Base-by-base conservation (phyloP, 805 yeast species). In the Ogataea dorogensis region DNA sequence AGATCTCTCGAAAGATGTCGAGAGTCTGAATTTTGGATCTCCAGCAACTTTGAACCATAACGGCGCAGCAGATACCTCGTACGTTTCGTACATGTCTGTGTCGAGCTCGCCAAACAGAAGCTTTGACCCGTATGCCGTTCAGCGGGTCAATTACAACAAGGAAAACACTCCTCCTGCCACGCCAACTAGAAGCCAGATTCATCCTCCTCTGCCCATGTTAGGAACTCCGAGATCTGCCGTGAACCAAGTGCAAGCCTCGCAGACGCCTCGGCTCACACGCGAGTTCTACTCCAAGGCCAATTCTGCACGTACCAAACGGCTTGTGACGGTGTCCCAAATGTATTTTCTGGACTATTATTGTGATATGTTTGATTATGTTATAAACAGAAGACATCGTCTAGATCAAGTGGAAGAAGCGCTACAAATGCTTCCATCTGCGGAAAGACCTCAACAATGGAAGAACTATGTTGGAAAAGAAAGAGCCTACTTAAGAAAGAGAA, bases 301-400 rank as follows among this genome's bases (percentile, higher is more conserved):
- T 40, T 72, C 77, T 28, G 80, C 84, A 33, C 86, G 86, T 54
- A 86, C 94, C 1, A 83, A 82, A 54, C 71, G 98, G 42, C 66
- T 86, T 42, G 95, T 89, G 7, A 83, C 88, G 32, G 97, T 93
- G 17, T 84, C 96, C 25, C 96, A 91, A 58, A 76, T 88, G 77
- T 94, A 83, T 63, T 93, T 93, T 53, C 70, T 93, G 40, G 98
- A 93, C 60, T 87, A 89, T 62, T 93, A 93, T 61, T 91, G 96
- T 64, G 98, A 93, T 60, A 80, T 85, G 78, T 83, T 93, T 63
- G 96, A 87, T 57, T 93, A 93, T 57, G 84, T 91, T 20, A 84
- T 89, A 47, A 77, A 78, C 44, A 77, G 99, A 59, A 77, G 91
- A 56, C 86, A 84, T 56, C 76, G 98, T 40, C 70, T 81, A n/a